Evolutionary conservation across 176 grass and related monocot species (phyloP).

Genomic region (Triticum dicoccoides): DNA sequence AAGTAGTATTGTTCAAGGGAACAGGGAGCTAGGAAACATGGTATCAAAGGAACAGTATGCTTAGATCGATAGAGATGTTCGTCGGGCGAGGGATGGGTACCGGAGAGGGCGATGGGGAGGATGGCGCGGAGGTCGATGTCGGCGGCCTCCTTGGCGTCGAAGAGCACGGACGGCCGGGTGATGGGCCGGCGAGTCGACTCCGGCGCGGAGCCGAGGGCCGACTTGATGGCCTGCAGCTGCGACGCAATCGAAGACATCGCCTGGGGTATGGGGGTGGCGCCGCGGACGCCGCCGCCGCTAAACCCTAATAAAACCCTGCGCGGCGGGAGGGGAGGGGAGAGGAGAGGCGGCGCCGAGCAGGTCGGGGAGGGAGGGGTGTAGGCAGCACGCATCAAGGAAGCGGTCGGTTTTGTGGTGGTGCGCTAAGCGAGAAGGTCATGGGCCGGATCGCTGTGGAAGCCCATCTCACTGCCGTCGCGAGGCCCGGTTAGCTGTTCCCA

Average conservation of each 20-base stretch:
- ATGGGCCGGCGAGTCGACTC: slow-evolving; percentile 40
- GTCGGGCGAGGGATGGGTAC: slow-evolving; percentile 19
- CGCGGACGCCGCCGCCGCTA: background rate
- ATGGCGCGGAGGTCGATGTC: slow-evolving; percentile 74
- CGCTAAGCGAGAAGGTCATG: background rate
- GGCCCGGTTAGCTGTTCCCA: background rate
- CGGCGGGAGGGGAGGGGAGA: background rate
- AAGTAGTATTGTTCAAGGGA: background rate
- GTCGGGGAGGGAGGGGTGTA: background rate
- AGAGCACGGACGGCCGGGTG: slow-evolving; percentile 74
- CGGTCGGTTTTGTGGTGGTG: background rate
- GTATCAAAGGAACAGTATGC: background rate
- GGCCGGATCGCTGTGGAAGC: background rate
- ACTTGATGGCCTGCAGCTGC: slow-evolving; percentile 85
- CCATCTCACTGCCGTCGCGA: background rate
- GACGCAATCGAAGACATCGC: slow-evolving; percentile 57
- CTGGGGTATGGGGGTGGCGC: background rate
- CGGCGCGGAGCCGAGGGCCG: slow-evolving; percentile 42
- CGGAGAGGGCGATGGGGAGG: slow-evolving; percentile 74
- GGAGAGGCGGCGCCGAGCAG: slow-evolving; percentile 1
- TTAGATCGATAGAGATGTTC: background rate
- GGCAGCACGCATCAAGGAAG: background rate
- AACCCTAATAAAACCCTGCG: slow-evolving; percentile 68
- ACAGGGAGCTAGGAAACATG: background rate
- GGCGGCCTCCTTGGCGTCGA: slow-evolving; percentile 66